These are phyloP conservation scores for Leptoxyphium fumago DNA, from an alignment of 2,329 filamentous ascomycete genomes.

Conservation along the genomic window DNA sequence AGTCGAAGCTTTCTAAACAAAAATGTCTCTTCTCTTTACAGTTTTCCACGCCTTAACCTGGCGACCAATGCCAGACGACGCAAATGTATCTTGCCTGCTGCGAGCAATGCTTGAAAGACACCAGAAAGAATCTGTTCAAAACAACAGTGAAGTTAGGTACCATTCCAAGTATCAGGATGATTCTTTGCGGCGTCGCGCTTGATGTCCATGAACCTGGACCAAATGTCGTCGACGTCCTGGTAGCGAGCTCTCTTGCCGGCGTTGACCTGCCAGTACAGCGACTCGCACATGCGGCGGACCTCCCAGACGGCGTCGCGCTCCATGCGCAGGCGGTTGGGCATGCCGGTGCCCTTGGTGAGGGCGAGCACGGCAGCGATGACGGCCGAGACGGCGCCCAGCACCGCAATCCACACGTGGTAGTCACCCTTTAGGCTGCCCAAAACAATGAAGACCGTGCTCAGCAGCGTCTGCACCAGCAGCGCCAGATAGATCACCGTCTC, in stretches of 20 bases:
- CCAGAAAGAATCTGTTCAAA: too few species aligned
- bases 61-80: too few species aligned
- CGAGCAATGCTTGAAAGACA: too few species aligned
- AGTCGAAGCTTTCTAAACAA: too few species aligned
- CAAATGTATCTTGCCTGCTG: too few species aligned
- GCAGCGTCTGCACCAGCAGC: slow-evolving; percentile 18
- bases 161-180: slow-evolving; percentile 22
- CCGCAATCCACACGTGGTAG: neutral
- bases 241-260: slow-evolving; percentile 17
- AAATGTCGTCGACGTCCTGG: slow-evolving; percentile 20
- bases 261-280: slow-evolving; percentile 22
- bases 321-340: slow-evolving; percentile 20
- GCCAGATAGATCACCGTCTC: slow-evolving; percentile 16
- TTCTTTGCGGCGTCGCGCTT: slow-evolving; percentile 16
- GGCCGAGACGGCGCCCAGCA: slow-evolving; percentile 2
- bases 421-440: slow-evolving; percentile 1
- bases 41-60: too few species aligned
- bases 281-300: slow-evolving; percentile 21
- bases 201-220: slow-evolving; percentile 14
- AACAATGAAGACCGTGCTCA: slow-evolving; percentile 22
- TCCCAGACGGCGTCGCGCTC: slow-evolving; percentile 17
- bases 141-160: neutral
- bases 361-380: slow-evolving; percentile 15
- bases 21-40: too few species aligned
- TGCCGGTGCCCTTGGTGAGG: slow-evolving; percentile 20